phyloP scores from a whole-genome alignment of 441 rosid genomes.

The Isatis lusitanica region DNA sequence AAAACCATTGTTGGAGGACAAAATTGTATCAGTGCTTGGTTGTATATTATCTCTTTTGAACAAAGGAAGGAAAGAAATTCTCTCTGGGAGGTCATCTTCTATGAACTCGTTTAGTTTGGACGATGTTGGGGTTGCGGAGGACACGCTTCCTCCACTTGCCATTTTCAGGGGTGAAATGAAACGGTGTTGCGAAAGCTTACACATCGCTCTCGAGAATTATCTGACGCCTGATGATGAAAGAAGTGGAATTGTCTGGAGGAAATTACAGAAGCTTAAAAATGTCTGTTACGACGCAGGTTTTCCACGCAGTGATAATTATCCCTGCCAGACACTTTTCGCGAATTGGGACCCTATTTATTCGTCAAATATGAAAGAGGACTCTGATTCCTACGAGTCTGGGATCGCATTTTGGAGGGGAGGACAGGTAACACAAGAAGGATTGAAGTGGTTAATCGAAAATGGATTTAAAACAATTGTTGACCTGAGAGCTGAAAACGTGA shows the following conservation, averaged over 20 bases:
- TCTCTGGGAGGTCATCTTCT: slow-evolving; percentile 77
- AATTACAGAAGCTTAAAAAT: slow-evolving; percentile 88
- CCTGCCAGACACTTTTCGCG: slow-evolving; percentile 72
- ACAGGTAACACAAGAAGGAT: slow-evolving; percentile 87
- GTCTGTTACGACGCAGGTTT: slow-evolving; percentile 91
- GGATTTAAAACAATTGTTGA: slow-evolving; percentile 88
- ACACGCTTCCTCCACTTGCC: slow-evolving; percentile 87
- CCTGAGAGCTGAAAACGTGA: slow-evolving; percentile 77
- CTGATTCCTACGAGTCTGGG: slow-evolving; percentile 48
- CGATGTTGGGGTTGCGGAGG: slow-evolving; percentile 61
- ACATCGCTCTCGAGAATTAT: slow-evolving; percentile 83
- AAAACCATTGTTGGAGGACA: slow-evolving; percentile 86
- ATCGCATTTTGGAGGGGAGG: slow-evolving; percentile 91
- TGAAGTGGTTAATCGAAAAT: slow-evolving; percentile 75
- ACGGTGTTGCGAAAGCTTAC: slow-evolving; percentile 94
- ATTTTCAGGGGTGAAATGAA: slow-evolving; percentile 92
- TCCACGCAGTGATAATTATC: slow-evolving; percentile 65
- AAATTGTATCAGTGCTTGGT: slow-evolving; percentile 91
- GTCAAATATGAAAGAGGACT: slow-evolving; percentile 61
- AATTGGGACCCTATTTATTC: slow-evolving; percentile 80
- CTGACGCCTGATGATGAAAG: slow-evolving; percentile 75
- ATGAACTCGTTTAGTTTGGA: slow-evolving; percentile 48
- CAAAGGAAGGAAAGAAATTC: slow-evolving; percentile 88
- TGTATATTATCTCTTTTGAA: slow-evolving; percentile 84
- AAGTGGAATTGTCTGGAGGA: slow-evolving; percentile 79